These are phyloP conservation scores for Saturnispora saitoi DNA, from an alignment of 805 yeast genomes.

Conservation along the genomic window DNA sequence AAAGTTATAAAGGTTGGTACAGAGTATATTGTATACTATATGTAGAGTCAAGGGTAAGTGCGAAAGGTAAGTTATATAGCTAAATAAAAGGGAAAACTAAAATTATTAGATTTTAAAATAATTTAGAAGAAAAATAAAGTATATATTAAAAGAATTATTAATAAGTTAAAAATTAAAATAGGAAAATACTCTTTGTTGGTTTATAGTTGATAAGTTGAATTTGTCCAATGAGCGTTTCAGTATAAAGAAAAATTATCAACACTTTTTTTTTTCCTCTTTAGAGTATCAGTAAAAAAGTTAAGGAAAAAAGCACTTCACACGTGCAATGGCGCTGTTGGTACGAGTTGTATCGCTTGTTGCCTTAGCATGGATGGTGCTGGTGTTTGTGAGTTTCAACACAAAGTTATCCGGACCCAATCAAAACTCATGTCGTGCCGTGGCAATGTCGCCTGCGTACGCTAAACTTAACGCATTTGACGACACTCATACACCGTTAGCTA, in stretches of 20 bases:
- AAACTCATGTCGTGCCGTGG: slow-evolving; percentile 53
- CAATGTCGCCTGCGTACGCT: slow-evolving; percentile 81
- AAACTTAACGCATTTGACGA: slow-evolving; percentile 63
- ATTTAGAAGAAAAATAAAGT: no score
- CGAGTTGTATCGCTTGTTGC: slow-evolving; percentile 7
- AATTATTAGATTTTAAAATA: no score
- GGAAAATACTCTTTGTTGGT: no score
- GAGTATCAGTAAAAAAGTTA: neutral
- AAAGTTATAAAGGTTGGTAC: no score
- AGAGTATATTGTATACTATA: no score
- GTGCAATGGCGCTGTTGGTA: slow-evolving; percentile 4
- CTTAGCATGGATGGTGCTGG: neutral
- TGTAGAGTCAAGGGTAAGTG: no score
- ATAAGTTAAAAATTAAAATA: no score
- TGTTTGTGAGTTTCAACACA: slow-evolving; percentile 21
- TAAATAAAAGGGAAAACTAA: no score
- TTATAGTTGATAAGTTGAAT: no score
- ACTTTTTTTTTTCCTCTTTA: neutral
- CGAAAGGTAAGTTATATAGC: no score
- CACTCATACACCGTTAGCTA: slow-evolving; percentile 59
- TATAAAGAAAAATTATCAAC: neutral
- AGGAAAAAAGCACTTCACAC: neutral
- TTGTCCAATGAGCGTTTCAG: neutral
- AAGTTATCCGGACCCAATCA: slow-evolving; percentile 37
- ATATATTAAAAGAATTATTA: no score